Evolutionary conservation across 2,329 filamentous ascomycete genomes (phyloP).

Genomic region (Aspergillus alliaceus): DNA sequence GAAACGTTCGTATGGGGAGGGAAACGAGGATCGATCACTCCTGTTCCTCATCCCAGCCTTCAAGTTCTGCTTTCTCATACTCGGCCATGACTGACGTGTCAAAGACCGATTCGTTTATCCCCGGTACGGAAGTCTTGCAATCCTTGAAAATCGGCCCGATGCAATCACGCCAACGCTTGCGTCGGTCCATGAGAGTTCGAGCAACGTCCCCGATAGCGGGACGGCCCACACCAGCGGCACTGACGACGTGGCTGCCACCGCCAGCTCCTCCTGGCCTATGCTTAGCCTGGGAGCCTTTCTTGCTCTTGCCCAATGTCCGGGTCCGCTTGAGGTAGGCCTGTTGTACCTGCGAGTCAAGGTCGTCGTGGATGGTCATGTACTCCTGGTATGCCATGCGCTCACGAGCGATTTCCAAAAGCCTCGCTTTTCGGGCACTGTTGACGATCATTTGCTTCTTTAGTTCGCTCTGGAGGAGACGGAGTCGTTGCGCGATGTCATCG

Average conservation of each 20-base stretch:
- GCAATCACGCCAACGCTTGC: constrained; percentile 83
- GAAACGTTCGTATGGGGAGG: neutral
- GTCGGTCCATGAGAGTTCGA: constrained; percentile 86
- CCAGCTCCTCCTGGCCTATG: constrained; percentile 65
- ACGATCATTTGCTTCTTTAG: constrained; percentile 79
- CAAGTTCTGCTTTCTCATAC: constrained; percentile 72
- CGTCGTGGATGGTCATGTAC: constrained; percentile 94
- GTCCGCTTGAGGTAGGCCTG: constrained; percentile 95
- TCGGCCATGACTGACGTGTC: constrained; percentile 69
- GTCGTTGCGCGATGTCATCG: constrained; percentile 86
- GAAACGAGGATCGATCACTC: constrained; percentile 47
- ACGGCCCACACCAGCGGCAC: constrained; percentile 46
- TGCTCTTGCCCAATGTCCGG: constrained; percentile 88
- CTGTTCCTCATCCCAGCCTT: constrained; percentile 78
- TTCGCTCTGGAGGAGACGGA: constrained; percentile 80
- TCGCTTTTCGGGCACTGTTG: constrained; percentile 87
- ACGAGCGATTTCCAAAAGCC: constrained; percentile 81
- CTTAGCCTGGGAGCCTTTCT: constrained; percentile 73
- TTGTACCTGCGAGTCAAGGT: constrained; percentile 92
- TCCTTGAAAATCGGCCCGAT: constrained; percentile 90
- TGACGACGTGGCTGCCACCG: constrained; percentile 62
- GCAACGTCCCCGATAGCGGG: constrained; percentile 82
- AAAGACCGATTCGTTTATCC: constrained; percentile 71
- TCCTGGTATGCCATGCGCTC: constrained; percentile 96
- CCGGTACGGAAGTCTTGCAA: constrained; percentile 73